These are phyloP conservation scores for Allomyces arbusculus DNA, from an alignment of 192 early-diverging fungal species.

Conservation along the genomic window DNA sequence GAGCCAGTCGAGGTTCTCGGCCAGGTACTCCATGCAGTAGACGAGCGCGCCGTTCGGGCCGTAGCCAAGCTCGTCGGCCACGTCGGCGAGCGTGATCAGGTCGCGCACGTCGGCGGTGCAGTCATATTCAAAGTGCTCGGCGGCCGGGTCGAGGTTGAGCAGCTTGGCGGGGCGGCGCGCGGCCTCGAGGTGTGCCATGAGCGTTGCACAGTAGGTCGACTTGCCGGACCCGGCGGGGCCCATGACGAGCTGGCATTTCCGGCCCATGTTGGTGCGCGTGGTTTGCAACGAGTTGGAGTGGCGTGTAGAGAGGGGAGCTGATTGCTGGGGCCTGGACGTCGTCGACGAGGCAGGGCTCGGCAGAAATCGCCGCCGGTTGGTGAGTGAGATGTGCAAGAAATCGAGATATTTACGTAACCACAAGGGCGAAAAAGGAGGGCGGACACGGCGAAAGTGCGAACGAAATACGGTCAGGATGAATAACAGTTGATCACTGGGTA, in stretches of 20 bases:
- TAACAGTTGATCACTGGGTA: too few relatives aligned
- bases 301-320: too few relatives aligned
- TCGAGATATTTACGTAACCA: too few relatives aligned
- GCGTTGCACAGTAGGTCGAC: conserved; percentile 89
- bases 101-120: conserved; percentile 83
- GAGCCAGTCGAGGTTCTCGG: conserved; percentile 91
- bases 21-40: conserved; percentile 87
- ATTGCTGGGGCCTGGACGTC: too few relatives aligned
- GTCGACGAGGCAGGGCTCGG: too few relatives aligned
- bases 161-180: conserved; percentile 67
- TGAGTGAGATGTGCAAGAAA: too few relatives aligned
- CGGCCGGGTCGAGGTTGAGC: conserved; percentile 93
- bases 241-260: conserved; percentile 64
- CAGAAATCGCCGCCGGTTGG: too few relatives aligned
- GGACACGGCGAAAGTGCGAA: too few relatives aligned
- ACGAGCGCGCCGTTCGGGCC: conserved; percentile 95
- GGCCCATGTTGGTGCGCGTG: not conserved
- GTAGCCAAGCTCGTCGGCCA: conserved; percentile 89
- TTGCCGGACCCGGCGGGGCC: conserved; percentile 87
- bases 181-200: conserved; percentile 82
- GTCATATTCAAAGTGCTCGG: conserved; percentile 85
- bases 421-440: too few relatives aligned
- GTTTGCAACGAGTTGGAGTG: too few relatives aligned
- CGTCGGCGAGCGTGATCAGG: conserved; percentile 91
- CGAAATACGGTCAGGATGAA: too few relatives aligned